Evolutionary conservation across 2,329 filamentous ascomycete species (phyloP), one percentile per base, ranked within the genome.

Genomic region (Tolypocladium endophyticum): DNA sequence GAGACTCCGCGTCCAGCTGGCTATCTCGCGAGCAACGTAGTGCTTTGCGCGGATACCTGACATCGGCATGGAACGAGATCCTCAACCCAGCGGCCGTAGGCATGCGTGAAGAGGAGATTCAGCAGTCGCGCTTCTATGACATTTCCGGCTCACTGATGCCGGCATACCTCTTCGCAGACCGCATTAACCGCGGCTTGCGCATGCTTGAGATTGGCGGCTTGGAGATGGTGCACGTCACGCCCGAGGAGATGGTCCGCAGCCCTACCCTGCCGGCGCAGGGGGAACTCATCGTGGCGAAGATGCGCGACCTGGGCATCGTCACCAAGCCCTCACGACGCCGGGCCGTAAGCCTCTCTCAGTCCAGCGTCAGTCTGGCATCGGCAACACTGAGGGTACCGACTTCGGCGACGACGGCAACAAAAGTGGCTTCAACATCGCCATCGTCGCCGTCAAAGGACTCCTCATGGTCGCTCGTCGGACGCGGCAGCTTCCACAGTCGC

Each of bases 201-300:
- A 69, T 68, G 33, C 64, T 76, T 14, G 64, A 68, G 16, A 64
- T 77, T 12, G 68, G 70, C 0, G 76, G 74, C 2, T 66, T 75
- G 6, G 74, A 76, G 18, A 66, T 68, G 12, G 66, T 80, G 6
- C 68, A 65, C 28, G 67, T 82, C 52, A 74, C 73, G 0, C 75
- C 78, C 58, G 78, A 79, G 56, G 80, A 82, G 38, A 72, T 83
- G 28, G 68, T 82, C n/a, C 70, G 77, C 16, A 69, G 80, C 61
- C 78, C 80, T 7, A 81, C 78, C 28, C 79, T 81, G 75, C 68
- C 73, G 45, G 70, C 73, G 20, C 80, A 83, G 59, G 76, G 80
- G 61, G 78, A 79, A 61, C 70, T 79, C 14, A 64, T 79, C 41
- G 60, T 66, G 7, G 60, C 60, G 33, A 68, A 65, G n/a, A 68